phyloP scores from a whole-genome alignment of 2,329 filamentous ascomycete species.

The Ophiocordyceps camponoti-rufipedis region DNA sequence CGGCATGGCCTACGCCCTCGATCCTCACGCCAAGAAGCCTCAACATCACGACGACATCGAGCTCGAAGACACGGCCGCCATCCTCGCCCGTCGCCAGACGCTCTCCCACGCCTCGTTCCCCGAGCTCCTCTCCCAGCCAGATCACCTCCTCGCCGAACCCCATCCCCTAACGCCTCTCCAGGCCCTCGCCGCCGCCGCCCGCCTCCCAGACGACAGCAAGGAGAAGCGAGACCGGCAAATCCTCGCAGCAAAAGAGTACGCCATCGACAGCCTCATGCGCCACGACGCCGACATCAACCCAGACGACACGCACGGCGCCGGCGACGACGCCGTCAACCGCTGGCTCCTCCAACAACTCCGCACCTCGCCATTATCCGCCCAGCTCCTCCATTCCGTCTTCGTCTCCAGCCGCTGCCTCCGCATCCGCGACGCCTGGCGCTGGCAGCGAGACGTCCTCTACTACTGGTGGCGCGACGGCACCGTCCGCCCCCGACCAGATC shows the following conservation, averaged over 20 bases:
- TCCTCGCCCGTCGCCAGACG: slow-evolving; percentile 7
- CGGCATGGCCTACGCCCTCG: slow-evolving; percentile 20
- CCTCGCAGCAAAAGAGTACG: slow-evolving; percentile 27
- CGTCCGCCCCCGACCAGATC: slow-evolving; percentile 1
- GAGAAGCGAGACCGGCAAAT: slow-evolving; percentile 16
- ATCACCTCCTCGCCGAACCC: slow-evolving; percentile 19
- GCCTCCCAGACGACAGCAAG: slow-evolving; percentile 17
- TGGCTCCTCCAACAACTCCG: slow-evolving; percentile 35
- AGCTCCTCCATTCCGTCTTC: slow-evolving; percentile 20
- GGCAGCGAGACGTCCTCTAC: slow-evolving; percentile 19
- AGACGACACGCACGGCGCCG: slow-evolving; percentile 20
- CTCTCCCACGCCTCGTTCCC: slow-evolving; percentile 23
- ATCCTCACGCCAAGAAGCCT: slow-evolving; percentile 13
- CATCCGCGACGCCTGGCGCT: slow-evolving; percentile 15
- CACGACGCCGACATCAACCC: slow-evolving; percentile 18
- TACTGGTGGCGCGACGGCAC: slow-evolving; percentile 18
- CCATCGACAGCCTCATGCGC: slow-evolving; percentile 23
- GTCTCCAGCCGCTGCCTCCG: slow-evolving; percentile 9
- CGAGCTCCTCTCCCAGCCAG: slow-evolving; percentile 28
- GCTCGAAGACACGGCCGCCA: slow-evolving; percentile 13
- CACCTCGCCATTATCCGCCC: slow-evolving; percentile 24
- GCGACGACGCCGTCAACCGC: slow-evolving; percentile 25
- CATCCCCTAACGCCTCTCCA: slow-evolving; percentile 21
- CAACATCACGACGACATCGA: slow-evolving; percentile 18
- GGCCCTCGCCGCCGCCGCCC: slow-evolving; percentile 20